Percentiles rank a stretch among this genome's conserved stretches.
These are phyloP conservation scores for Protomyces inouyei DNA, from an alignment of 1,139 yeast genomes.

Conservation along the genomic window DNA sequence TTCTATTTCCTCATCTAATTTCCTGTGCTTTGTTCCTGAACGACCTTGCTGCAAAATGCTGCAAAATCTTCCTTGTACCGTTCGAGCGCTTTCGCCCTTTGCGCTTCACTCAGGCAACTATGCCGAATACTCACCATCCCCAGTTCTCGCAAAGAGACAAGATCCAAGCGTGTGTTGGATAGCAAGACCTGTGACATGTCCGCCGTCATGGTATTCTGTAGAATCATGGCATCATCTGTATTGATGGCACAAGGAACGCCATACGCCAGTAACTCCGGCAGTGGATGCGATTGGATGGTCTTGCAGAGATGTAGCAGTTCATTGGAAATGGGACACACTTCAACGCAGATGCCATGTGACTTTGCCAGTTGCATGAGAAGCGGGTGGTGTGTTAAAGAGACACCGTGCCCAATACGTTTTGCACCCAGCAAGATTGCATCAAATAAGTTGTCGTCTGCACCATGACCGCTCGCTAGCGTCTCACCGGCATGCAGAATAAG, in stretches of 20 bases:
- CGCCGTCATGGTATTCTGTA: neutral
- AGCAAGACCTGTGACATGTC: neutral
- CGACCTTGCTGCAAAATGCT: neutral
- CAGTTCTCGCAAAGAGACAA: neutral
- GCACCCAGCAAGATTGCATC: constrained; percentile 2
- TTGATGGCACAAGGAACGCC: constrained; percentile 2
- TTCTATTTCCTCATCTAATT: too few species aligned
- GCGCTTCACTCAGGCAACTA: neutral
- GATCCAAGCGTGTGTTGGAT: neutral
- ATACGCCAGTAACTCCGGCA: neutral
- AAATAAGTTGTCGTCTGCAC: constrained; percentile 1
- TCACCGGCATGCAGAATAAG: constrained; percentile 2
- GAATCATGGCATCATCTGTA: neutral
- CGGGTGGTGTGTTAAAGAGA: neutral
- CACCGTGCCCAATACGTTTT: constrained; percentile 1
- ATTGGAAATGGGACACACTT: neutral
- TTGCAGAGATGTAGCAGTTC: neutral
- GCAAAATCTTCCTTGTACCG: neutral
- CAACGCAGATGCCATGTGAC: neutral
- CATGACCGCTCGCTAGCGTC: neutral
- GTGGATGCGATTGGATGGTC: neutral
- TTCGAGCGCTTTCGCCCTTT: neutral
- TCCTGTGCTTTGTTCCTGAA: neutral
- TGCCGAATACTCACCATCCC: neutral
- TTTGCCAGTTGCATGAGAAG: neutral